Evolutionary conservation across 1,284 basidiomycete species (phyloP).

Genomic region (Wallemia mellicola): DNA sequence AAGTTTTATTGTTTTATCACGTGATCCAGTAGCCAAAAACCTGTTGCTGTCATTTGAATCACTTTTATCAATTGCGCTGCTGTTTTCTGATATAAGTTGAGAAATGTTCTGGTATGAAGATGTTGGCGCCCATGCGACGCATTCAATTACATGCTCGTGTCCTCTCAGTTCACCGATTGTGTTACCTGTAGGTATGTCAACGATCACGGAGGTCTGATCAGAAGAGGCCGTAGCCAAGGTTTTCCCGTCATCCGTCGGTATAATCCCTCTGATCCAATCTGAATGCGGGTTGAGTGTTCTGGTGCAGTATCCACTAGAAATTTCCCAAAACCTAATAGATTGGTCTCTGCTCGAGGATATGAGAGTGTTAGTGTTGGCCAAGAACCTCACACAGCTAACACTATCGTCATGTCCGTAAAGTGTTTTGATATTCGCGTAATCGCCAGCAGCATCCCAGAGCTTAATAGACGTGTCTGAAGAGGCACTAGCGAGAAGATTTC

Average conservation of each 20-base stretch:
- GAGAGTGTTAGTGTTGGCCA: constrained; percentile 52
- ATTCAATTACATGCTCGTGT: constrained; percentile 64
- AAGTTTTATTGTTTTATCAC: constrained; percentile 62
- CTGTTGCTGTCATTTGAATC: constrained; percentile 18
- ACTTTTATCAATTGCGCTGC: constrained; percentile 12
- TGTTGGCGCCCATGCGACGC: constrained; percentile 48
- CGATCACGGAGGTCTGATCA: constrained; percentile 63
- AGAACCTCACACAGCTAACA: constrained; percentile 51
- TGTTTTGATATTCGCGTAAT: constrained; percentile 64
- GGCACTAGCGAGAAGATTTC: constrained; percentile 55
- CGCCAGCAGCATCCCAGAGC: constrained; percentile 64
- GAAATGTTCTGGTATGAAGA: constrained; percentile 41
- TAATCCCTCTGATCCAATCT: constrained; percentile 36
- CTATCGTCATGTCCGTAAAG: constrained; percentile 72
- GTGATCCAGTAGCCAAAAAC: constrained; percentile 48
- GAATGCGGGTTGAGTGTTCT: constrained; percentile 30
- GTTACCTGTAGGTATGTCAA: constrained; percentile 44
- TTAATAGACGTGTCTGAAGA: constrained; percentile 71
- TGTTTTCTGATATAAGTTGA: constrained; percentile 23
- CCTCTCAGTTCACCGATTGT: constrained; percentile 55
- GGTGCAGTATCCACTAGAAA: constrained; percentile 43
- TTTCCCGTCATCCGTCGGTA: constrained; percentile 44
- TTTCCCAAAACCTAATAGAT: constrained; percentile 60
- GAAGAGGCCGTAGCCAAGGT: constrained; percentile 49
- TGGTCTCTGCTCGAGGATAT: constrained; percentile 62